Evolutionary conservation across 73 alveolate species (phyloP).

Genomic region (Symbiodinium natans): DNA sequence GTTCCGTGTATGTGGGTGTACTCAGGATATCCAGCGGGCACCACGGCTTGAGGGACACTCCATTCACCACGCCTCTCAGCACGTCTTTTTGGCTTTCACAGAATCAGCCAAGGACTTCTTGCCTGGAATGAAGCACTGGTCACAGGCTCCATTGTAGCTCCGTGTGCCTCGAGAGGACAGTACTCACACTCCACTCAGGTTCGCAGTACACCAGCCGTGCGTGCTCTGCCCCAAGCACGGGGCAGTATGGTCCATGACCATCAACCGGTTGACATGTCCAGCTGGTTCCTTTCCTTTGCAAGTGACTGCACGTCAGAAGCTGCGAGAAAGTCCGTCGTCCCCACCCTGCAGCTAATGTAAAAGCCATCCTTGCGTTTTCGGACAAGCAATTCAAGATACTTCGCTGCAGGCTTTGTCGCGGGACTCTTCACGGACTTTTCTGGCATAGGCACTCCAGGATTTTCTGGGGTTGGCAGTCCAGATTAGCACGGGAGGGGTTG

Average conservation of each 20-base stretch:
- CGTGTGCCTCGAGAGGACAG: conserved; percentile 30
- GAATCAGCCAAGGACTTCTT: too few relatives aligned
- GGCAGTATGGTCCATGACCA: conserved; percentile 53
- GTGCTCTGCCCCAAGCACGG: conserved; percentile 16
- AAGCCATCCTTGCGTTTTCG: too few relatives aligned
- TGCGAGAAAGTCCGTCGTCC: too few relatives aligned
- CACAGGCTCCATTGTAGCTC: conserved; percentile 74
- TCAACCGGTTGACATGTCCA: conserved; percentile 39
- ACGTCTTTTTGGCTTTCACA: background rate
- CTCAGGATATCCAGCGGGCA: conserved; percentile 39
- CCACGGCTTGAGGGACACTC: conserved; percentile 17
- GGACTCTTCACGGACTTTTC: too few relatives aligned
- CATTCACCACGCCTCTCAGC: background rate
- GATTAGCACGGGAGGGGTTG: too few relatives aligned
- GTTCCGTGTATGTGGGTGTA: conserved; percentile 26
- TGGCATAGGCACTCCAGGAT: too few relatives aligned
- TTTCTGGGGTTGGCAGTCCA: too few relatives aligned
- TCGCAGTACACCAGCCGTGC: too few relatives aligned
- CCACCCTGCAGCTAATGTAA: too few relatives aligned
- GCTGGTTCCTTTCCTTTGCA: conserved; percentile 30
- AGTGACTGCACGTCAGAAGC: too few relatives aligned
- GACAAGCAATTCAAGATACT: too few relatives aligned
- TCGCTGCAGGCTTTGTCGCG: too few relatives aligned
- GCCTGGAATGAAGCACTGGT: conserved; percentile 59
- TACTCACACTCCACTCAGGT: background rate